Conservation (phyloP, 1,284 basidiomycete species). For the Rhodotorula sp. region DNA sequence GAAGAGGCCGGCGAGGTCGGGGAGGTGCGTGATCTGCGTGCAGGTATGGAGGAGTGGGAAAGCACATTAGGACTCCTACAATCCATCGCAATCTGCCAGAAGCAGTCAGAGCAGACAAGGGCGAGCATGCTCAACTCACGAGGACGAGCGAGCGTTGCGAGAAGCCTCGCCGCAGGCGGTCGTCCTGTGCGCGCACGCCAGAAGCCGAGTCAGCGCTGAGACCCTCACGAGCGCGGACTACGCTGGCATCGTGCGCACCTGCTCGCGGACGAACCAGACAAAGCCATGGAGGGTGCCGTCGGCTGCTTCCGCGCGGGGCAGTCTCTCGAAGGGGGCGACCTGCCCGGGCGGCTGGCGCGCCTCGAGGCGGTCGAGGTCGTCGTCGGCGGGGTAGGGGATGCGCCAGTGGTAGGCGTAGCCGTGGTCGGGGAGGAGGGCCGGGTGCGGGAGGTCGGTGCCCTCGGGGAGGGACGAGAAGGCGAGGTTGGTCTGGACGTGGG, state of each 20-base stretch:
- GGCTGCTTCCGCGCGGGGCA: slow-evolving; percentile 13
- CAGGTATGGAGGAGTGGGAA: neutral
- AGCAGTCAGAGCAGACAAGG: slow-evolving; percentile 51
- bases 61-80: too few relatives aligned
- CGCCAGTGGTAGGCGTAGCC: slow-evolving; percentile 34
- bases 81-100: too few relatives aligned
- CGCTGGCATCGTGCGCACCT: slow-evolving; percentile 5
- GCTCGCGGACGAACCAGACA: slow-evolving; percentile 54
- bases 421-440: slow-evolving; percentile 72
- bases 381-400: slow-evolving; percentile 42
- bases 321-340: slow-evolving; percentile 37
- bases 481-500: slow-evolving; percentile 54
- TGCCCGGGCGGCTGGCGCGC: slow-evolving; percentile 49
- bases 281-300: slow-evolving; percentile 81
- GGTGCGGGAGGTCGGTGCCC: slow-evolving; percentile 58
- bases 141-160: slow-evolving; percentile 59
- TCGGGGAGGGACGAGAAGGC: slow-evolving; percentile 90
- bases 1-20: slow-evolving; percentile 79
- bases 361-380: neutral
- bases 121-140: neutral
- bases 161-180: slow-evolving; percentile 74
- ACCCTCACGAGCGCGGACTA: too few relatives aligned
- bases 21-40: slow-evolving; percentile 63
- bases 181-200: slow-evolving; percentile 71
- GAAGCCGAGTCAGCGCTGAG: too few relatives aligned